These are phyloP conservation scores for Aspergillus asperescens DNA, from an alignment of 495 filamentous ascomycete genomes.

Conservation along the genomic window DNA sequence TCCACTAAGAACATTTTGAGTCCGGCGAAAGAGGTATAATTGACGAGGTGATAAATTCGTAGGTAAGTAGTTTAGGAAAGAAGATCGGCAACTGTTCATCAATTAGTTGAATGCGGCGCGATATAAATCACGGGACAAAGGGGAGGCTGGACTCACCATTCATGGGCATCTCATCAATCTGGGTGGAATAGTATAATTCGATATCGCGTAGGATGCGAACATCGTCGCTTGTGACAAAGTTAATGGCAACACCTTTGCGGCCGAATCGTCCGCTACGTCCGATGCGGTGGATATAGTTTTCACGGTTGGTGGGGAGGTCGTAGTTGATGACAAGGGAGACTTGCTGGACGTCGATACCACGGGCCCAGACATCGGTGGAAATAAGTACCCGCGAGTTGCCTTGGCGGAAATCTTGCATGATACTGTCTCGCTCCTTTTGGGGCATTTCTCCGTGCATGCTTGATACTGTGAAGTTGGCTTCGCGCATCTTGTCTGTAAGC, in stretches of 20 bases:
- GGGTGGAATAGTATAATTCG: slow-evolving; percentile 93
- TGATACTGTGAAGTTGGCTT: slow-evolving; percentile 95
- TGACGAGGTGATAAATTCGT: neutral
- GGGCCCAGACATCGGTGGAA: slow-evolving; percentile 92
- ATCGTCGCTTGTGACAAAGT: slow-evolving; percentile 97
- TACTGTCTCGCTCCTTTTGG: slow-evolving; percentile 92
- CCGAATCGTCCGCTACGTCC: slow-evolving; percentile 94
- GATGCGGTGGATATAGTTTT: slow-evolving; percentile 99
- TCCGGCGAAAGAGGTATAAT: neutral
- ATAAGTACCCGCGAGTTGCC: slow-evolving; percentile 97
- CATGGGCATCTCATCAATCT: slow-evolving; percentile 99
- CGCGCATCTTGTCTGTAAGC: slow-evolving; percentile 98
- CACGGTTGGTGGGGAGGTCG: slow-evolving; percentile 95
- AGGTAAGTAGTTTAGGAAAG: slow-evolving; percentile 32
- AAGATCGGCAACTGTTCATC: slow-evolving; percentile 39
- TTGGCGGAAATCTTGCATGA: slow-evolving; percentile 98
- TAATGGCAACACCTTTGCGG: slow-evolving; percentile 98
- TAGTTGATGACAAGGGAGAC: slow-evolving; percentile 99
- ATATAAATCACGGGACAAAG: neutral
- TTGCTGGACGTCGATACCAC: slow-evolving; percentile 99
- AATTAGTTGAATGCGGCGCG: neutral
- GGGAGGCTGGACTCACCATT: slow-evolving; percentile 49
- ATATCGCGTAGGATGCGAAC: slow-evolving; percentile 97
- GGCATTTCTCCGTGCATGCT: slow-evolving; percentile 99
- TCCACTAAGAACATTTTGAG: neutral